A percentile compares a stretch with the other conserved stretches of the same genome.
Conservation (phyloP, 2,329 filamentous ascomycete genomes). For the Aureobasidium sp. region DNA sequence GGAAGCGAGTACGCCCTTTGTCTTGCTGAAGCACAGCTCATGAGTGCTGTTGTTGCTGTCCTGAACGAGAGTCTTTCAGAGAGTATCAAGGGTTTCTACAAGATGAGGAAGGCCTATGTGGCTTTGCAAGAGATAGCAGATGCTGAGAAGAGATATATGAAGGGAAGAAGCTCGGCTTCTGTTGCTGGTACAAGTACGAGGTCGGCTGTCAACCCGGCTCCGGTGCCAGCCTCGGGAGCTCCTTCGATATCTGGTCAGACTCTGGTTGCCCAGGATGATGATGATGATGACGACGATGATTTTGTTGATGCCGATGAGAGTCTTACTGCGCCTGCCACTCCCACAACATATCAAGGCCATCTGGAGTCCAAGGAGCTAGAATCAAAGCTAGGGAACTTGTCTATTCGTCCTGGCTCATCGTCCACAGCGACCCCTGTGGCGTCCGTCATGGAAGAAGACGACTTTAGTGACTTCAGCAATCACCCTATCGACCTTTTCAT, state of each 20-base stretch:
- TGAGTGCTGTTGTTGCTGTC: slow-evolving; percentile 89
- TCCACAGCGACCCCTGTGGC: neutral
- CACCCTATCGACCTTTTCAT: slow-evolving; percentile 89
- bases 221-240: neutral
- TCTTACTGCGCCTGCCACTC: slow-evolving; percentile 49
- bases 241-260: neutral
- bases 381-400: slow-evolving; percentile 26
- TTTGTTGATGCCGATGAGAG: slow-evolving; percentile 65
- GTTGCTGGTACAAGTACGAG: slow-evolving; percentile 4
- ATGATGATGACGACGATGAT: slow-evolving; percentile 51
- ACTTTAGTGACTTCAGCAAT: slow-evolving; percentile 68
- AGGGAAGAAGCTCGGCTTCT: slow-evolving; percentile 33
- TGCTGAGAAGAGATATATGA: slow-evolving; percentile 70
- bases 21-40: slow-evolving; percentile 86
- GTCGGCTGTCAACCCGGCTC: neutral
- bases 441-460: slow-evolving; percentile 51
- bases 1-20: slow-evolving; percentile 91
- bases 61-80: slow-evolving; percentile 95
- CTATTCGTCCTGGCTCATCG: neutral
- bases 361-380: slow-evolving; percentile 36
- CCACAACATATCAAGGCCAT: slow-evolving; percentile 54
- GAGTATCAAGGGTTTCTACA: slow-evolving; percentile 92
- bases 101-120: slow-evolving; percentile 87
- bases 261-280: slow-evolving; percentile 33
- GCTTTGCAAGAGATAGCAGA: slow-evolving; percentile 83